Evolutionary conservation across 768 basidiomycete species (phyloP), one percentile per base, ranked within the genome.

Genomic region (Xanthoconium purpureum): DNA sequence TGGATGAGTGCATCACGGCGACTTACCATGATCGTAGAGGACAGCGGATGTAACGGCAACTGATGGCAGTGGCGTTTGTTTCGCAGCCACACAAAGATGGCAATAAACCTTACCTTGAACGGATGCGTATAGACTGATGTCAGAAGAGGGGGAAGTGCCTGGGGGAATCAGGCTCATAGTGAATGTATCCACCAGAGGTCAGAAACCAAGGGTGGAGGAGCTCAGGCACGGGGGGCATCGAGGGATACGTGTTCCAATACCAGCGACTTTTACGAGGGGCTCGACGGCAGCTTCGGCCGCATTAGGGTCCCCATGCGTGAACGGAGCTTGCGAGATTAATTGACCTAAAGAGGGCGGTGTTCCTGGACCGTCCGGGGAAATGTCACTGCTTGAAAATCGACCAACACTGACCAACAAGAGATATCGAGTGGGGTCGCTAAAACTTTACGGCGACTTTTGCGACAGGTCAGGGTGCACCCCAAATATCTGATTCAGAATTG

Each of bases 21-120:
- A 36, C 59, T 56, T 52, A 63, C 70, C 61, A 15, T 71, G 70
- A 54, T 71, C 70, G 43, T 71, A 73, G 14, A 71, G 45, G 47
- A 56, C 70, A 42, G 59, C 65, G 30, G 56, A 48, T 30, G 70
- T 57, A 30, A 69, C 65, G 13, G 70, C 71, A 63, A 67, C 70
- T 71, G 20, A 52, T 50, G 52, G 36, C 44, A 45, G 55, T 38
- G 50, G 52, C 36, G 50, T 61, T 50, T 40, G 20, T 24, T 39
- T 44, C 46, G n/a, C 52, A 44, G 38, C 6, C 15, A 47, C 18
- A 6, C 1, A 1, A 28, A 44, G 28, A 39, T 3, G 20, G 40
- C 1, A 28, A 24, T 11, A 28, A 52, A 36, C n/a, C 61, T 15
- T 54, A 66, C 69, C 50, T 59, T 71, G 69, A 36, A 61, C 63